Evolutionary conservation across 2,329 filamentous ascomycete species (phyloP).

Genomic region (Phialophora expanda): DNA sequence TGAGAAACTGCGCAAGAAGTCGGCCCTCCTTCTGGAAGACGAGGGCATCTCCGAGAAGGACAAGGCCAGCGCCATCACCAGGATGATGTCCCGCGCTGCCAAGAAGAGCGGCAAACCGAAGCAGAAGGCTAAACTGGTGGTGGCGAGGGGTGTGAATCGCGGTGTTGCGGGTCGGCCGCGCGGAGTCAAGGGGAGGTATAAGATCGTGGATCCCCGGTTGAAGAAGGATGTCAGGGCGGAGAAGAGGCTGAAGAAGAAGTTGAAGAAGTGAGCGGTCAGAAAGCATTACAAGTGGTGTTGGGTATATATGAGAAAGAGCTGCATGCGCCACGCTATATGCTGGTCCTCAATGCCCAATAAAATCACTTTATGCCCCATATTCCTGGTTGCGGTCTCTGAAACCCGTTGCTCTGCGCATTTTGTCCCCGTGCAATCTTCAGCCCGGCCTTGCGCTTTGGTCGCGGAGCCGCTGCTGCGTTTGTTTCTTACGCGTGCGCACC

Average conservation of each 20-base stretch:
- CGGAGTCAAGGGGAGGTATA: slow-evolving; percentile 94
- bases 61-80: slow-evolving; percentile 83
- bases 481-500: background rate
- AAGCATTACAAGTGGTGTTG: background rate
- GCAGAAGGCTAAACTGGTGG: slow-evolving; percentile 82
- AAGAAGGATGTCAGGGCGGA: slow-evolving; percentile 94
- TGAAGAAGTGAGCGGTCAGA: slow-evolving; percentile 51
- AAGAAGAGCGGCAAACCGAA: slow-evolving; percentile 76
- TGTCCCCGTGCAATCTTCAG: background rate
- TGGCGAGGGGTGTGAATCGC: slow-evolving; percentile 81
- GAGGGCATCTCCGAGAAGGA: slow-evolving; percentile 95
- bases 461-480: background rate
- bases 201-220: slow-evolving; percentile 92
- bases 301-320: background rate
- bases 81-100: slow-evolving; percentile 77
- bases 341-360: background rate
- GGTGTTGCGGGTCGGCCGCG: slow-evolving; percentile 84
- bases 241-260: slow-evolving; percentile 80
- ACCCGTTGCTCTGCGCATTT: background rate
- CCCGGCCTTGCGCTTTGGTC: background rate
- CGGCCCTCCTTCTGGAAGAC: slow-evolving; percentile 83
- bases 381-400: background rate
- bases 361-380: background rate
- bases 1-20: slow-evolving; percentile 97
- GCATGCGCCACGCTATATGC: background rate